Evolutionary conservation across 352 stramenopile genomes (phyloP), one percentile per base, ranked within the genome.

Genomic region (Pythium rishiriense): DNA sequence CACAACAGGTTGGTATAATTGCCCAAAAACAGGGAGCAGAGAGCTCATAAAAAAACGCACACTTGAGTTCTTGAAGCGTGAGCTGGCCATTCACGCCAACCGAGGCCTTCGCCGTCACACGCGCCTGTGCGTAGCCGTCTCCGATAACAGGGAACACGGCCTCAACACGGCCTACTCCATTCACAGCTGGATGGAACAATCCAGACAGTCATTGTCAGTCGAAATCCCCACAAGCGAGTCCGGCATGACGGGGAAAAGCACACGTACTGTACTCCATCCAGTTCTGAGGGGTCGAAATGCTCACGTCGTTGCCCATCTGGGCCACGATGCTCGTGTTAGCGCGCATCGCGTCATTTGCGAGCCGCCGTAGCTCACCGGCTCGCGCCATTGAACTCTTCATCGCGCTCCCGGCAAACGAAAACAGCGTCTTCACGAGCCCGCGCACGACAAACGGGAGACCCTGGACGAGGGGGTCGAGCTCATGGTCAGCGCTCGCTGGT

Each of bases 201-300:
- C n/a, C n/a, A n/a, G n/a, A n/a, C n/a, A n/a, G n/a, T n/a, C n/a
- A n/a, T n/a, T n/a, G n/a, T n/a, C n/a, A n/a, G n/a, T n/a, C n/a
- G n/a, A n/a, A n/a, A n/a, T n/a, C n/a, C n/a, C n/a, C n/a, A n/a
- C n/a, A n/a, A n/a, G n/a, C n/a, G n/a, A n/a, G n/a, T n/a, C n/a
- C n/a, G n/a, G n/a, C n/a, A n/a, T n/a, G n/a, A n/a, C n/a, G n/a
- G n/a, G n/a, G n/a, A n/a, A 50, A 10, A 24, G 17, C 33, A 39
- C 21, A 83, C 81, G 21, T 74, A 92, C 83, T 87, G 42, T 79
- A 87, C 55, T 93, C 83, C 48, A 84, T 82, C 83, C 83, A 93
- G 61, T 88, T 77, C 58, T 84, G 72, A 8, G 83, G 83, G 17
- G 73, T 78, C 22, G 72, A 82, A 42, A 90, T 72, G 37, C 66